A percentile compares a stretch with the other conserved stretches of the same genome.
Conservation (phyloP, 208 protist genomes). For the Vickermania spadyakhi region DNA sequence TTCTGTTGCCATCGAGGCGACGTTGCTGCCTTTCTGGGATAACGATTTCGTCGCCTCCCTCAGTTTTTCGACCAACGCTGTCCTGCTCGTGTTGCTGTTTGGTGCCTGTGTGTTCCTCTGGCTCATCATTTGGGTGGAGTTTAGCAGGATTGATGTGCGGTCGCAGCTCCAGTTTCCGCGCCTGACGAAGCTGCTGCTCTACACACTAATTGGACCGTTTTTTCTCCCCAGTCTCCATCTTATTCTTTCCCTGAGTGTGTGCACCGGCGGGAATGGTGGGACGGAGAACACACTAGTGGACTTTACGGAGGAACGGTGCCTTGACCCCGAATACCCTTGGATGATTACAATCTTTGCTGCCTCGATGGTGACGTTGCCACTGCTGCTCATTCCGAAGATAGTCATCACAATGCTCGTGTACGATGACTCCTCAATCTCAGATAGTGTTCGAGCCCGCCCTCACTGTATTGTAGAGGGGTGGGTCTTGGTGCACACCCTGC, state of each 20-base stretch:
- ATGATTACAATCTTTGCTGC: not conserved
- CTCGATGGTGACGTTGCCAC: conserved; percentile 3
- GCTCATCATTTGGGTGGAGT: conserved; percentile 1
- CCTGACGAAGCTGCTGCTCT: conserved; percentile 2
- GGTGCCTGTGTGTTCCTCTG: not conserved
- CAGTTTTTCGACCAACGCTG: not conserved
- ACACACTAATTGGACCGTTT: conserved; percentile 8
- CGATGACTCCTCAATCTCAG: conserved; percentile 12
- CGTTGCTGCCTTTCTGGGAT: conserved; percentile 22
- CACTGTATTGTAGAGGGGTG: conserved; percentile 12
- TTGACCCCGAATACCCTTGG: not conserved
- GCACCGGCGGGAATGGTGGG: not conserved
- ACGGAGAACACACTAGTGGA: not conserved
- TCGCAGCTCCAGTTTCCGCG: not conserved
- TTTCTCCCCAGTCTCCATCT: conserved; percentile 13
- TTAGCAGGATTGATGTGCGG: not conserved
- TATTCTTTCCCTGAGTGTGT: conserved; percentile 13
- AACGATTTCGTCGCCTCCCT: not conserved
- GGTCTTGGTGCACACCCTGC: conserved; percentile 7
- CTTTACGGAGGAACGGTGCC: conserved; percentile 8
- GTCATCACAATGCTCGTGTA: conserved; percentile 11
- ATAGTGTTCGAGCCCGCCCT: conserved; percentile 6
- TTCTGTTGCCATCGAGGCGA: conserved; percentile 7
- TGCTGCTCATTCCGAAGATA: conserved; percentile 8
- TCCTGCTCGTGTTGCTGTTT: conserved; percentile 12